These are phyloP conservation scores for Terfezia boudieri DNA, from an alignment of 495 filamentous ascomycete species.

Conservation along the genomic window DNA sequence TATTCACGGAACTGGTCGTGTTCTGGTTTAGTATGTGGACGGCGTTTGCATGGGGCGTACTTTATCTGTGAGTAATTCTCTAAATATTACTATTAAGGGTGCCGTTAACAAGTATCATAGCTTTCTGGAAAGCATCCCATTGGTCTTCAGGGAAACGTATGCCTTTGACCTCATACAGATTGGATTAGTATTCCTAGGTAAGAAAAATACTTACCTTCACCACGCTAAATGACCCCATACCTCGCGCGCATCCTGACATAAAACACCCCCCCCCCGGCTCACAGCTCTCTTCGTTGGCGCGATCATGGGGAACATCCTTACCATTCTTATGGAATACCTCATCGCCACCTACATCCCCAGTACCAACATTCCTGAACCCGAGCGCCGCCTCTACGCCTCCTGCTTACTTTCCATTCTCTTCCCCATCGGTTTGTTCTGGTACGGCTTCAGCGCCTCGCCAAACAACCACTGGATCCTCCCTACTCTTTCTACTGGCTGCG, in stretches of 20 bases:
- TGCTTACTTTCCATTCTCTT: conserved; percentile 36
- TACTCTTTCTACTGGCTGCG: conserved; percentile 41
- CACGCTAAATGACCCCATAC: too few species aligned
- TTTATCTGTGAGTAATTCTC: conserved; percentile 51
- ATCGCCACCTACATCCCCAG: conserved; percentile 23
- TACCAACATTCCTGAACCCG: conserved; percentile 25
- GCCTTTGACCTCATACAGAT: conserved; percentile 43
- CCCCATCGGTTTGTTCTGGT: conserved; percentile 60
- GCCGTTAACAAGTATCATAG: conserved; percentile 4
- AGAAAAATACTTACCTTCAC: background rate
- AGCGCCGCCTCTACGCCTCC: conserved; percentile 62
- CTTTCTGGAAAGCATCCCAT: conserved; percentile 31
- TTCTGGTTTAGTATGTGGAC: conserved; percentile 91
- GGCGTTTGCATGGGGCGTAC: conserved; percentile 69
- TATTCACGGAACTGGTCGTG: conserved; percentile 77
- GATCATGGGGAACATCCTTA: conserved; percentile 45
- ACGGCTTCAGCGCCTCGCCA: conserved; percentile 48
- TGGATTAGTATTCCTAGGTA: conserved; percentile 46
- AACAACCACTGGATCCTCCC: conserved; percentile 61
- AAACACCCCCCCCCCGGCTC: background rate
- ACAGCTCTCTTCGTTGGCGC: conserved; percentile 44
- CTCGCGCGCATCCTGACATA: background rate
- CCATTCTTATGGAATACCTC: conserved; percentile 25
- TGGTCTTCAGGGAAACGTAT: conserved; percentile 52
- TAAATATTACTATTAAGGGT: too few species aligned